phyloP scores from a whole-genome alignment of 352 stramenopile species.

The Pseudoperonospora humuli region DNA sequence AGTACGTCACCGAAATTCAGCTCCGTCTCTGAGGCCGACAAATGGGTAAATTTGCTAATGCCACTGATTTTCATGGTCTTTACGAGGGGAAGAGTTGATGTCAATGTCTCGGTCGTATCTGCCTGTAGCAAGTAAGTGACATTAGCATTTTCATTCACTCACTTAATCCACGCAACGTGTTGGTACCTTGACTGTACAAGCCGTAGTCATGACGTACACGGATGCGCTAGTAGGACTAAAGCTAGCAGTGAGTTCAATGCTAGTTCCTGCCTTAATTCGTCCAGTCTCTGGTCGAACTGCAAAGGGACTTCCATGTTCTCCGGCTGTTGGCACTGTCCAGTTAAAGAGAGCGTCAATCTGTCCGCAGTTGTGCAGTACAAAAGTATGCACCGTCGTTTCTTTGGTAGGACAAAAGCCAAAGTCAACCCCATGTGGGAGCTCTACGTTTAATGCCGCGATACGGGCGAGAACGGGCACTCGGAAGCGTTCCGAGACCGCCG shows the following conservation, averaged over 20 bases:
- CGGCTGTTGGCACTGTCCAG: slow-evolving; percentile 84
- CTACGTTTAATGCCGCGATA: slow-evolving; percentile 62
- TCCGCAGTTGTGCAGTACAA: slow-evolving; percentile 80
- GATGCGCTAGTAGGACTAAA: slow-evolving; percentile 66
- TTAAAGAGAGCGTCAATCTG: slow-evolving; percentile 81
- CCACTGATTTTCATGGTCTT: too few species aligned
- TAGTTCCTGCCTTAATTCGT: slow-evolving; percentile 49
- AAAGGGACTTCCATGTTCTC: slow-evolving; percentile 68
- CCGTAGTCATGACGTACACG: slow-evolving; percentile 81
- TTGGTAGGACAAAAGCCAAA: slow-evolving; percentile 87
- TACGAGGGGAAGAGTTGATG: too few species aligned
- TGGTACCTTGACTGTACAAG: slow-evolving; percentile 57
- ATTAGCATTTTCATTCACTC: too few species aligned
- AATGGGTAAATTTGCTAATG: too few species aligned
- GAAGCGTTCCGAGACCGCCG: slow-evolving; percentile 65
- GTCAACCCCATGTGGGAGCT: slow-evolving; percentile 60
- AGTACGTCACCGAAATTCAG: slow-evolving; percentile 83
- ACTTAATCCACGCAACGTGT: too few species aligned
- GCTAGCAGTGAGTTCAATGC: slow-evolving; percentile 57
- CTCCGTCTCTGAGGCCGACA: too few species aligned
- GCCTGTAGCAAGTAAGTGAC: too few species aligned
- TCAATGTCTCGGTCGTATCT: too few species aligned
- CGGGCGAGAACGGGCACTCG: slow-evolving; percentile 79
- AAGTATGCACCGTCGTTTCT: slow-evolving; percentile 64
- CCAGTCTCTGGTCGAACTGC: slow-evolving; percentile 63